Base-by-base conservation (phyloP, 2,329 filamentous ascomycete genomes). In the Fusarium burgessii region DNA sequence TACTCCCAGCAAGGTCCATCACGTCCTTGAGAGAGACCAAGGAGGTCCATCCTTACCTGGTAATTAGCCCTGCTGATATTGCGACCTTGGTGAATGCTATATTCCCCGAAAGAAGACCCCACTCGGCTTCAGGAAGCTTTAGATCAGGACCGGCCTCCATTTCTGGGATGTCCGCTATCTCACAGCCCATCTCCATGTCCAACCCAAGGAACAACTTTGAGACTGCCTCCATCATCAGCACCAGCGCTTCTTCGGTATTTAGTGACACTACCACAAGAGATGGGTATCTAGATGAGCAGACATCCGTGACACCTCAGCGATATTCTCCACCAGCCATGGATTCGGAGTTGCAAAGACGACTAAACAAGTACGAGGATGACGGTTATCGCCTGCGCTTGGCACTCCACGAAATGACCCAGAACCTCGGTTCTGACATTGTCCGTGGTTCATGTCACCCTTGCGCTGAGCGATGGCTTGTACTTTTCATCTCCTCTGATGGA, bases 81-180 rank as follows among this genome's bases (percentile, higher is more conserved):
- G 84, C 92, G 38, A 95, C 93, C 5, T 82, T 97, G 74, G 88
- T 97, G 69, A 93, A 96, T 79, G 91, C 92, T 14, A 87, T 98
- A 17, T 97, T 95, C 77, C 95, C 95, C 1, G 91, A 93, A 75
- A 86, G 87, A 58, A 85, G 91, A 42, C 90, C 92, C 3, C 84
- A 86, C 38, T 93, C 91, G 3, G 84, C 84, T 60, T 91, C 83
- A 69, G 89, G 84, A 80, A 91, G 82, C 78, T 86, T 88, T 80
- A 87, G 83, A 82, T 94, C 86, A 74, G 92, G 84, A 77, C 92
- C 85, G 51, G 94, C 83, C 80, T 93, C 86, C 68, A 88, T 86
- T 77, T 93, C 83, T 76, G 95, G 85, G 77, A 93, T 86, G 80
- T 94, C 83, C 81, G 88, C 78, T 75, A 90, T 85, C 75, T 97